Evolutionary conservation across 2,329 filamentous ascomycete genomes (phyloP).

Genomic region (Aspergillus tubingensis): DNA sequence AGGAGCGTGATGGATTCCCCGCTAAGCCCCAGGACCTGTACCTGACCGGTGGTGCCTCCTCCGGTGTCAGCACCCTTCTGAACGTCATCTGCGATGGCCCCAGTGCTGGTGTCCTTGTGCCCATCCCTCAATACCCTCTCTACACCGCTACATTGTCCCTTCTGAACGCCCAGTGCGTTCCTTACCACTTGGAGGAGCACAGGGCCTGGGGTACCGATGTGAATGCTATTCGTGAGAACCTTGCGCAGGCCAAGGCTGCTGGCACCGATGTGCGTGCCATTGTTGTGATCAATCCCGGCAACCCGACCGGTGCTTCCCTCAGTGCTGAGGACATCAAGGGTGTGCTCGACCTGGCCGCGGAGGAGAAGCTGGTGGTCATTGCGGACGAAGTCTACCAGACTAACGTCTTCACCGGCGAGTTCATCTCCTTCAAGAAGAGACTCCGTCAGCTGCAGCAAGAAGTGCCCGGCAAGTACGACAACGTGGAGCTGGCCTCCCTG

Average conservation of each 20-base stretch:
- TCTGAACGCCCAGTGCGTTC: slow-evolving; percentile 81
- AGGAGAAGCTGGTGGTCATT: slow-evolving; percentile 84
- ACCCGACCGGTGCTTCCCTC: slow-evolving; percentile 90
- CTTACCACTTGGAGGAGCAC: slow-evolving; percentile 89
- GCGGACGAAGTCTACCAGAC: slow-evolving; percentile 99
- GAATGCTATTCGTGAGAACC: slow-evolving; percentile 70
- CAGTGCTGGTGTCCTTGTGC: slow-evolving; percentile 81
- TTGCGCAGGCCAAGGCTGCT: slow-evolving; percentile 71
- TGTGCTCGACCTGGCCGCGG: slow-evolving; percentile 82
- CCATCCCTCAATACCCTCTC: slow-evolving; percentile 96
- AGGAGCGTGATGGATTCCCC: slow-evolving; percentile 86
- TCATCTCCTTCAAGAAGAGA: slow-evolving; percentile 91
- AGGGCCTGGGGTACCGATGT: slow-evolving; percentile 87
- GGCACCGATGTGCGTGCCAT: slow-evolving; percentile 89
- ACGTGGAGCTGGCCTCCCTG: slow-evolving; percentile 84
- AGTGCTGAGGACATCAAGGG: slow-evolving; percentile 74
- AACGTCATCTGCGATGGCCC: slow-evolving; percentile 80
- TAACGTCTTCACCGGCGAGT: slow-evolving; percentile 92
- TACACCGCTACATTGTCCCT: slow-evolving; percentile 92
- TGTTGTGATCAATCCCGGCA: slow-evolving; percentile 97
- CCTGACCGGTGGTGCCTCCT: slow-evolving; percentile 86
- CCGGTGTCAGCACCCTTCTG: slow-evolving; percentile 90
- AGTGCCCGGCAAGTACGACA: slow-evolving; percentile 73
- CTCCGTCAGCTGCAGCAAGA: slow-evolving; percentile 77
- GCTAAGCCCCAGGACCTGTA: slow-evolving; percentile 81